Percentiles rank a stretch among this genome's conserved stretches.
Conservation (phyloP, 2,329 filamentous ascomycete genomes). For the Uncinocarpus reesii region DNA sequence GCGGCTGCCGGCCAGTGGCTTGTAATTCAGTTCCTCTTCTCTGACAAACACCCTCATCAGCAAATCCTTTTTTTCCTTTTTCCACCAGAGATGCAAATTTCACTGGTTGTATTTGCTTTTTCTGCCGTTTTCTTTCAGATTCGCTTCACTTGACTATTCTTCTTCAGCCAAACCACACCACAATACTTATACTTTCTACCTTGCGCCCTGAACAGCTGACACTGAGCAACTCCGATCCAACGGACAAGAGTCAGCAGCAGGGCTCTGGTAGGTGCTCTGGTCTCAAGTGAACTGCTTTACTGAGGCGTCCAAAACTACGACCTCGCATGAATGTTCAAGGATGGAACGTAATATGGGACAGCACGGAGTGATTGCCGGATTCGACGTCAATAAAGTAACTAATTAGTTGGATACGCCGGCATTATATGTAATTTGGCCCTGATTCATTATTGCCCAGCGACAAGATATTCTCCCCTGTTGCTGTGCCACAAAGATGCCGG, state of each 20-base stretch:
- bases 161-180: neutral
- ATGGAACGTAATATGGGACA: too few relatives aligned
- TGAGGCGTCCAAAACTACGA: too few relatives aligned
- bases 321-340: too few relatives aligned
- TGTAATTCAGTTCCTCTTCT: constrained; percentile 5
- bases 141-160: neutral
- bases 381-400: too few relatives aligned
- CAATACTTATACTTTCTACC: neutral
- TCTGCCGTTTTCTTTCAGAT: neutral
- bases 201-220: neutral
- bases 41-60: constrained; percentile 1
- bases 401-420: too few relatives aligned
- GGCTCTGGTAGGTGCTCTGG: too few relatives aligned
- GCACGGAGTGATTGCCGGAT: too few relatives aligned
- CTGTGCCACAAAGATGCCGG: too few relatives aligned
- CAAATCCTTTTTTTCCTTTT: neutral
- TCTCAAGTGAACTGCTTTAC: too few relatives aligned
- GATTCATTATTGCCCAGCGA: too few relatives aligned
- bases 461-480: too few relatives aligned
- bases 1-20: neutral
- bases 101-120: constrained; percentile 1
- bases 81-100: neutral
- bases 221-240: neutral
- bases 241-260: neutral
- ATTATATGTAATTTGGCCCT: too few relatives aligned